A percentile compares a stretch with the other conserved stretches of the same genome.
Evolutionary conservation across 768 basidiomycete genomes (phyloP).

Genomic region (Termitomyces sp.): DNA sequence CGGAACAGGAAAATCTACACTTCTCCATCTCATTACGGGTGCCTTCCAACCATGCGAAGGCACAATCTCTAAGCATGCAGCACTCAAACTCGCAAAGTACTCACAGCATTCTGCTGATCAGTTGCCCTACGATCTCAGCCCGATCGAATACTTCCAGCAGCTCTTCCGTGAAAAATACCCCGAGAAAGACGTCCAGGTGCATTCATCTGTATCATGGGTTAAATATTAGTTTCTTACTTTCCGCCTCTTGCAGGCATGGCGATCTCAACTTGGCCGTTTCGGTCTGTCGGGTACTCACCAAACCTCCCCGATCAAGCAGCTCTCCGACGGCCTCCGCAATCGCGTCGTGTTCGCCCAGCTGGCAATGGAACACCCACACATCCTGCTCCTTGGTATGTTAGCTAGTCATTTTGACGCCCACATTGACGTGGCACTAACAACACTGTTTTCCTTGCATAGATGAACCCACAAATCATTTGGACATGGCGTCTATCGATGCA

Average conservation of each 20-base stretch:
- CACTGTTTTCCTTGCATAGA: constrained; percentile 36
- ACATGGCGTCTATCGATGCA: constrained; percentile 97
- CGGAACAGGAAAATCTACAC: constrained; percentile 91
- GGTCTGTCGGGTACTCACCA: constrained; percentile 94
- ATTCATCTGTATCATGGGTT: constrained; percentile 4
- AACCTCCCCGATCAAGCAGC: constrained; percentile 86
- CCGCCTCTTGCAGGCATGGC: constrained; percentile 62
- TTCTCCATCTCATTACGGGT: constrained; percentile 86
- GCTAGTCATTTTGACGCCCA: not conserved
- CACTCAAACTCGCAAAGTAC: constrained; percentile 95
- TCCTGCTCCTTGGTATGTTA: constrained; percentile 71
- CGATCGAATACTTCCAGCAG: constrained; percentile 90
- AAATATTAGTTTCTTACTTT: not conserved
- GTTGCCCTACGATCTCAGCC: constrained; percentile 86
- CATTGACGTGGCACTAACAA: not conserved
- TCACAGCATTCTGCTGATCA: constrained; percentile 99
- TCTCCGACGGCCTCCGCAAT: constrained; percentile 95
- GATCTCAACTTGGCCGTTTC: constrained; percentile 91
- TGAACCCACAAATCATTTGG: constrained; percentile 96
- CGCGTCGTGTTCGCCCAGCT: constrained; percentile 96
- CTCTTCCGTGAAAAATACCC: constrained; percentile 82
- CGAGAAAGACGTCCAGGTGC: constrained; percentile 79
- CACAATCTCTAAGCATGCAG: constrained; percentile 82
- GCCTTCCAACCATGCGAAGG: constrained; percentile 76
- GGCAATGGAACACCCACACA: constrained; percentile 96